Evolutionary conservation across 2,329 filamentous ascomycete genomes (phyloP).

Genomic region (Sporothrix variecibatus): DNA sequence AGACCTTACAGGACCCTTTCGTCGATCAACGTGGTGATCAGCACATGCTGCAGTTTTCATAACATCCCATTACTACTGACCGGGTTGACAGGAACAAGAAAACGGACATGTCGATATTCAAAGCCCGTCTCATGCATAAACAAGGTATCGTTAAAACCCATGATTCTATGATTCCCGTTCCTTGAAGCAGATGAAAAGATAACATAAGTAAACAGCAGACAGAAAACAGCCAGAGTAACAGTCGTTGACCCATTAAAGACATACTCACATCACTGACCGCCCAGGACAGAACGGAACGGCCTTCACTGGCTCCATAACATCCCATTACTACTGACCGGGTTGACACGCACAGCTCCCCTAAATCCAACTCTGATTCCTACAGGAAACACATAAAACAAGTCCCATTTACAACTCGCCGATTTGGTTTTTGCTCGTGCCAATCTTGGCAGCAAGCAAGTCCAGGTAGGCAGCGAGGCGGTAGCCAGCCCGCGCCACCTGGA

Average conservation of each 20-base stretch:
- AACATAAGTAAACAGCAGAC: background rate
- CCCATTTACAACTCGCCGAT: constrained; percentile 32
- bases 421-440: constrained; percentile 31
- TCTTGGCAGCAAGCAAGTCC: constrained; percentile 57
- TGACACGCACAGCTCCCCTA: background rate
- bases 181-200: background rate
- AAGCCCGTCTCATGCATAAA: background rate
- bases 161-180: background rate
- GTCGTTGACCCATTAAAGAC: constrained; percentile 13
- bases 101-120: background rate
- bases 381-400: background rate
- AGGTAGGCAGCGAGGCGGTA: constrained; percentile 69
- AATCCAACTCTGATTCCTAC: background rate
- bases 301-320: background rate
- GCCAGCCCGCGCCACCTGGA: constrained; percentile 68
- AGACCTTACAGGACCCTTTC: background rate
- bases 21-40: constrained; percentile 22
- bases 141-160: background rate
- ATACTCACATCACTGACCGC: background rate
- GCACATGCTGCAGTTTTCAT: constrained; percentile 18
- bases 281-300: background rate
- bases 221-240: background rate
- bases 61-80: background rate
- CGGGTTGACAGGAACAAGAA: background rate
- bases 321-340: background rate